Evolutionary conservation across 2,329 filamentous ascomycete species (phyloP).

Genomic region (Calonectria ilicicola): DNA sequence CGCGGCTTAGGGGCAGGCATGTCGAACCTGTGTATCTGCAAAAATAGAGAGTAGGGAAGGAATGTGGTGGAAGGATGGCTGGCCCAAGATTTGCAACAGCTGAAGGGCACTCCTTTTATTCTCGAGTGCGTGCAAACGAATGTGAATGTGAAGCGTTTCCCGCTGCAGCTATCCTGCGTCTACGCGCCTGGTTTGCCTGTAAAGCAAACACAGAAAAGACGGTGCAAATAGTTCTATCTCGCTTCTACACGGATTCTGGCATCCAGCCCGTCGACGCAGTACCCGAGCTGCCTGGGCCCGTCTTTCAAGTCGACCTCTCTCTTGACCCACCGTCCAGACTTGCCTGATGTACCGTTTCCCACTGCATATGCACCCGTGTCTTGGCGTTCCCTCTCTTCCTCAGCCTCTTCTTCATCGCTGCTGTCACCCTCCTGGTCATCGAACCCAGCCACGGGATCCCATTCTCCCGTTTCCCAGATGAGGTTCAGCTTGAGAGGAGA

Average conservation of each 20-base stretch:
- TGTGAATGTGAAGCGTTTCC: background rate
- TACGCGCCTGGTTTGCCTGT: slow-evolving; percentile 12
- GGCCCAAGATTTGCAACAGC: background rate
- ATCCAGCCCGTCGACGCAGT: slow-evolving; percentile 81
- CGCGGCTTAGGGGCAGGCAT: slow-evolving; percentile 40
- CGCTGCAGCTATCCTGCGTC: background rate
- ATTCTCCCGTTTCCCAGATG: slow-evolving; percentile 91
- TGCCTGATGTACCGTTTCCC: slow-evolving; percentile 39
- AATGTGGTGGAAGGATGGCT: background rate
- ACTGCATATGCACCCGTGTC: slow-evolving; percentile 39
- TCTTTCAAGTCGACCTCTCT: slow-evolving; percentile 84
- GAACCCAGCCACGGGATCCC: slow-evolving; percentile 80
- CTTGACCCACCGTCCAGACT: slow-evolving; percentile 74
- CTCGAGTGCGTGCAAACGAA: background rate
- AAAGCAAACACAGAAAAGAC: slow-evolving; percentile 16
- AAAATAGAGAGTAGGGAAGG: background rate
- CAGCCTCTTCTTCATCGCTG: slow-evolving; percentile 64
- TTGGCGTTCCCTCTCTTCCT: slow-evolving; percentile 43
- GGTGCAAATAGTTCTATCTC: slow-evolving; percentile 31
- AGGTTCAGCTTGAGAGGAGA: slow-evolving; percentile 74
- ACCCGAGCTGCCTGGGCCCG: slow-evolving; percentile 84
- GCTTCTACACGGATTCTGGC: slow-evolving; percentile 78
- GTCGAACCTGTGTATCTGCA: background rate
- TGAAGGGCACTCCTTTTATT: background rate
- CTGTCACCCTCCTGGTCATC: slow-evolving; percentile 68